Evolutionary conservation across 108 stramenopile species (phyloP), one percentile per base, ranked within the genome.

Genomic region (Conticribra weissflogii): DNA sequence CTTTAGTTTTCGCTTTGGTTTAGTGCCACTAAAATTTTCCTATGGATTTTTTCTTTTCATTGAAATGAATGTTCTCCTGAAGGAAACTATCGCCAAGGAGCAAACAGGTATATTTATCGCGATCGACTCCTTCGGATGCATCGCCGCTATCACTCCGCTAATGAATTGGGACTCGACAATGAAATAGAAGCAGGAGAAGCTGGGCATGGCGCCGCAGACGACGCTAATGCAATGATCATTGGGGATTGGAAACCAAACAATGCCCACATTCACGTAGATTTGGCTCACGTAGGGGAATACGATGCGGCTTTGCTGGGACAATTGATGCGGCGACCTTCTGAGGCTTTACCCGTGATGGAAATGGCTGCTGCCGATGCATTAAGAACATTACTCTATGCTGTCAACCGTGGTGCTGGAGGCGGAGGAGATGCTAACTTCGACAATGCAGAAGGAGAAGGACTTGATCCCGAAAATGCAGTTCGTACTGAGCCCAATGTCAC

Each of bases 231-330:
- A 1, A 44, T 21, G 18, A 54, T 24, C 18, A 22, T 31, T 36
- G 68, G 58, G 16, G 67, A 61, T 23, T 57, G 54, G 63, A 74
- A 76, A 48, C 78, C 75, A 47, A 84, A 86, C 27, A 56, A 74
- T 51, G 74, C 81, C 5, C 82, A 70, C 63, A 52, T 96, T 14
- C 66, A 87, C 34, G 71, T 96, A 3, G 90, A 93, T 68, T 55
- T 96, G 29, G 83, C 88, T 1, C 95, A 96, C 71, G 63, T 96
- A 12, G 87, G 89, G 23, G 95, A 96, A 76, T 96, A 96, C 64
- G 95, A 96, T 69, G 75, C 83, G 9, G 82, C 88, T 1, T 57
- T 96, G 63, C 50, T 96, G 74, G 88, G 88, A 12, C 85, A 87
- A 36, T 32, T 96, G 5, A 49, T 90, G 32, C 69, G 71, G 44